Evolutionary conservation across 202 grass and related monocot genomes (phyloP).

Genomic region (Digitaria exilis): DNA sequence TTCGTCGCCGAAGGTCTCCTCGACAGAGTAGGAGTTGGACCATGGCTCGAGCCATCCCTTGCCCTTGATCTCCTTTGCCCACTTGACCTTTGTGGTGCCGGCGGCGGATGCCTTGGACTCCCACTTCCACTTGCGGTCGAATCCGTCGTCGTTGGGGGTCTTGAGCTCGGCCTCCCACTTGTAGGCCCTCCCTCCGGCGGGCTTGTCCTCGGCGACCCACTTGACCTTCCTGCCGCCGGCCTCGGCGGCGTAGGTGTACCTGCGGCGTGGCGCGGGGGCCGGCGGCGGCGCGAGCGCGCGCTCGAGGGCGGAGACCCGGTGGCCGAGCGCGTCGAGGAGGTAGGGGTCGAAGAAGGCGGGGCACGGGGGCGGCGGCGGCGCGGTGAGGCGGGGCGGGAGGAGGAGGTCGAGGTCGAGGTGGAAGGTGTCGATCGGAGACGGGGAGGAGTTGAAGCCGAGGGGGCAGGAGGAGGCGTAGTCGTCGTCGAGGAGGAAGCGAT

Average conservation of each 20-base stretch:
- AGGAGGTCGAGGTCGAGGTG: slow-evolving; percentile 10
- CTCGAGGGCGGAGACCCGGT: slow-evolving; percentile 67
- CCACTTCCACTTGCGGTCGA: slow-evolving; percentile 89
- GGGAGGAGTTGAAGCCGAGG: slow-evolving; percentile 34
- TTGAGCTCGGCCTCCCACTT: slow-evolving; percentile 67
- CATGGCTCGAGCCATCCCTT: slow-evolving; percentile 54
- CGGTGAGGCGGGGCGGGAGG: background rate
- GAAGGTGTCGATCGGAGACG: slow-evolving; percentile 30
- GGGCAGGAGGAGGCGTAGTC: slow-evolving; percentile 13
- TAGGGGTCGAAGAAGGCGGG: slow-evolving; percentile 13
- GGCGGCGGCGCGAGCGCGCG: slow-evolving; percentile 41
- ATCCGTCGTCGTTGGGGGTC: slow-evolving; percentile 48
- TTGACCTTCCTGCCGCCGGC: slow-evolving; percentile 63
- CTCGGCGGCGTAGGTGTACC: slow-evolving; percentile 64
- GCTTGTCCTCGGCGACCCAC: slow-evolving; percentile 56
- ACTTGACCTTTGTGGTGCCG: slow-evolving; percentile 48
- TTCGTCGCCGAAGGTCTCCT: slow-evolving; percentile 38
- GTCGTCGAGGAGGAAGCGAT: slow-evolving; percentile 36
- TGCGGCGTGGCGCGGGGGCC: slow-evolving; percentile 33
- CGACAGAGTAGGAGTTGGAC: slow-evolving; percentile 63
- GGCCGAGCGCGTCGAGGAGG: slow-evolving; percentile 52
- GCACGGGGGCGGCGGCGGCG: background rate
- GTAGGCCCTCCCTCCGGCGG: slow-evolving; percentile 35
- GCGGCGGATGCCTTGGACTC: slow-evolving; percentile 44
- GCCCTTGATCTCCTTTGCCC: slow-evolving; percentile 68